A percentile compares a stretch with the other conserved stretches of the same genome.
Conservation (phyloP, 257 asterid species). For the Cinchona pubescens region DNA sequence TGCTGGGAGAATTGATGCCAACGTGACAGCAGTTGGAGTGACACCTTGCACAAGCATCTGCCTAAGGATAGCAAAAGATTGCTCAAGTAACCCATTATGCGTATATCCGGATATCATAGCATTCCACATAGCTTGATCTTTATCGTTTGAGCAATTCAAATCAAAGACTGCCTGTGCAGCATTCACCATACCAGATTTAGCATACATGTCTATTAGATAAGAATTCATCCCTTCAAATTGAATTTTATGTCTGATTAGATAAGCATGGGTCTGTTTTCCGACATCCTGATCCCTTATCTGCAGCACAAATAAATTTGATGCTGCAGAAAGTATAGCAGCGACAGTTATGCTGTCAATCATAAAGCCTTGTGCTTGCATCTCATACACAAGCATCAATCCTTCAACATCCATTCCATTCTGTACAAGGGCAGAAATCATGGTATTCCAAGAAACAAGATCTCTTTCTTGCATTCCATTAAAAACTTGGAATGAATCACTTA, state of each 20-base stretch:
- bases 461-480: slow-evolving; percentile 57
- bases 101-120: slow-evolving; percentile 71
- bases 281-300: slow-evolving; percentile 43
- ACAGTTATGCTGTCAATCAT: slow-evolving; percentile 53
- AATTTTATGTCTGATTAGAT: slow-evolving; percentile 54
- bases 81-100: slow-evolving; percentile 55
- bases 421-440: slow-evolving; percentile 65
- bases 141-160: slow-evolving; percentile 27
- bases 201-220: slow-evolving; percentile 77
- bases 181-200: slow-evolving; percentile 51
- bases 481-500: slow-evolving; percentile 50
- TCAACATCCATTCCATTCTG: slow-evolving; percentile 63
- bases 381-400: slow-evolving; percentile 67
- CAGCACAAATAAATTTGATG: slow-evolving; percentile 80
- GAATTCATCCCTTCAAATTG: slow-evolving; percentile 64
- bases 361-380: slow-evolving; percentile 64
- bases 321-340: slow-evolving; percentile 66
- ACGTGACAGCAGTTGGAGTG: slow-evolving; percentile 65
- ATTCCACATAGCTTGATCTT: slow-evolving; percentile 73
- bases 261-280: slow-evolving; percentile 73
- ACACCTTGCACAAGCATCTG: slow-evolving; percentile 58
- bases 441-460: slow-evolving; percentile 77
- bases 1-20: slow-evolving; percentile 78
- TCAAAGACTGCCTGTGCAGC: slow-evolving; percentile 50
- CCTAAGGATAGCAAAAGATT: slow-evolving; percentile 47